Conservation (phyloP, 768 basidiomycete genomes). For the Russula compacta region DNA sequence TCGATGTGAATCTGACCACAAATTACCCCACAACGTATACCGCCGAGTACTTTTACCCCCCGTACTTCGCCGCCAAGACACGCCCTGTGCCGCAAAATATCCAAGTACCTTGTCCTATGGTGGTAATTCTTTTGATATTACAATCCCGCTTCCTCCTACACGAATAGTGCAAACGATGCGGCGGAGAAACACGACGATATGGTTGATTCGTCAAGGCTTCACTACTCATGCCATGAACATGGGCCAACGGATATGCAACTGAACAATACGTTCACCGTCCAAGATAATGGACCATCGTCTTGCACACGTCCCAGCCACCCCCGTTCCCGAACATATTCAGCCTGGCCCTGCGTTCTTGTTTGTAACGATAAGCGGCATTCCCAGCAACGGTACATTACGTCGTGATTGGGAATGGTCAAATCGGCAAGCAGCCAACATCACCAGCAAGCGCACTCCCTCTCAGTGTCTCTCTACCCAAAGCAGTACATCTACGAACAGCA, state of each 20-base stretch:
- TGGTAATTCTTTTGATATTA: conserved; percentile 62
- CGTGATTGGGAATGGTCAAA: conserved; percentile 67
- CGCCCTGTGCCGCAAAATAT: conserved; percentile 65
- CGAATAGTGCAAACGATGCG: conserved; percentile 55
- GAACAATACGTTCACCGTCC: conserved; percentile 76
- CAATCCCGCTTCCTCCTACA: conserved; percentile 56
- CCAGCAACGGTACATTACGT: conserved; percentile 37
- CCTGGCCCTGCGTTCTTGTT: conserved; percentile 83
- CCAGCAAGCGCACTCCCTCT: conserved; percentile 39
- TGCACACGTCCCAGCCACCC: conserved; percentile 76
- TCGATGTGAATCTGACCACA: conserved; percentile 58
- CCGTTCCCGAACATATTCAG: conserved; percentile 78
- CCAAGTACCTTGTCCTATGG: conserved; percentile 33
- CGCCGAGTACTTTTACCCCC: conserved; percentile 27
- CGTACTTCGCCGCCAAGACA: conserved; percentile 62
- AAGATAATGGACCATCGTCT: conserved; percentile 58
- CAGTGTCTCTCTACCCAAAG: conserved; percentile 28
- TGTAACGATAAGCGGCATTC: conserved; percentile 62
- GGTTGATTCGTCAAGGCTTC: conserved; percentile 76
- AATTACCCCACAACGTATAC: conserved; percentile 69
- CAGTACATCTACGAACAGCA: not conserved
- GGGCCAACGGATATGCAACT: conserved; percentile 79
- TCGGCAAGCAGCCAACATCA: conserved; percentile 57
- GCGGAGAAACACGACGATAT: conserved; percentile 67
- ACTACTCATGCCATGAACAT: conserved; percentile 83